These are phyloP conservation scores for Delonix regia DNA, from an alignment of 306 rosid genomes.

Conservation along the genomic window DNA sequence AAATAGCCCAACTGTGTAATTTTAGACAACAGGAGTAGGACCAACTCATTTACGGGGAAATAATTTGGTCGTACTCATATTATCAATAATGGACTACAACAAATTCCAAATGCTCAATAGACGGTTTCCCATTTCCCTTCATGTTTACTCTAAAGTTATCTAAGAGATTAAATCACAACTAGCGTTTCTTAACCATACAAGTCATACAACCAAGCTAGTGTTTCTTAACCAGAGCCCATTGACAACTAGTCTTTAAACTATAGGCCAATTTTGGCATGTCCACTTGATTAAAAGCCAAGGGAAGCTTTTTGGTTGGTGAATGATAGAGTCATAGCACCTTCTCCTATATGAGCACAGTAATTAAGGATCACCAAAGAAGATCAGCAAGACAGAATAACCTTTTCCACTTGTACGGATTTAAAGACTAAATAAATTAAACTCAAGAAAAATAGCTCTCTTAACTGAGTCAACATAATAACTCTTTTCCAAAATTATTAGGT, in stretches of 20 bases:
- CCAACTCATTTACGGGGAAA: background rate
- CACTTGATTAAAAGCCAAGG: background rate
- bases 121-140: background rate
- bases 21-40: background rate
- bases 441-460: constrained; percentile 5
- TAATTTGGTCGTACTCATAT: constrained; percentile 12
- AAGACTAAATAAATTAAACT: constrained; percentile 12
- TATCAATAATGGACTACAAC: background rate
- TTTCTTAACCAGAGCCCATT: constrained; percentile 1
- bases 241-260: background rate
- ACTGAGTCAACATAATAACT: constrained; percentile 7
- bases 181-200: background rate
- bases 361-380: constrained; percentile 1
- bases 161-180: background rate
- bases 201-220: background rate
- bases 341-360: constrained; percentile 1
- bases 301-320: background rate
- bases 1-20: background rate
- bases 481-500: constrained; percentile 12
- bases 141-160: background rate
- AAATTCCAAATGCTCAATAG: constrained; percentile 21
- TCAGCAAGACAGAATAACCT: constrained; percentile 18
- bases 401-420: constrained; percentile 14
- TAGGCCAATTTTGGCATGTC: background rate
- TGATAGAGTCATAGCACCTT: background rate